phyloP scores from a whole-genome alignment of 2,329 filamentous ascomycete species.

The Fusarium sp. region DNA sequence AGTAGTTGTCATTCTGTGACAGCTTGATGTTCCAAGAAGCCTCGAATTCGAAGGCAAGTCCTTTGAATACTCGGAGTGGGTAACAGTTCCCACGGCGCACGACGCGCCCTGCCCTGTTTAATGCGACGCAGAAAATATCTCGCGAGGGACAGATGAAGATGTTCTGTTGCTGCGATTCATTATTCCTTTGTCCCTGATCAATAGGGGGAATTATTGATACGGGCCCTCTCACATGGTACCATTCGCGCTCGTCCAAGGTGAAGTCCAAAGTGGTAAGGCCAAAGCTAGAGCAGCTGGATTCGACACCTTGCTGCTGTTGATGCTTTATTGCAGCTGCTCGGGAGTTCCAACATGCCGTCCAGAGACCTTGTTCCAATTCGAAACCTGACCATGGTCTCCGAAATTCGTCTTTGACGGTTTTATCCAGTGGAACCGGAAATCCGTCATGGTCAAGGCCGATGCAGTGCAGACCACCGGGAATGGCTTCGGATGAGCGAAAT shows the following conservation, averaged over 20 bases:
- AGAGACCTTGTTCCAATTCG: neutral
- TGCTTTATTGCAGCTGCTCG: neutral
- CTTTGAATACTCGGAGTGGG: fast-evolving
- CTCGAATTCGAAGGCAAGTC: neutral
- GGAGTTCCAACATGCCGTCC: neutral
- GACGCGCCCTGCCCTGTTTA: neutral
- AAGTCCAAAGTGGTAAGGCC: neutral
- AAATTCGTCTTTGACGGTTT: too few relatives aligned
- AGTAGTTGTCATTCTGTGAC: neutral
- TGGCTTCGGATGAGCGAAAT: neutral
- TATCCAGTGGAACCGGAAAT: fast-evolving
- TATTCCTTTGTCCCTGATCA: too few relatives aligned
- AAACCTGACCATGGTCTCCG: neutral
- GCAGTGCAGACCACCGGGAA: neutral
- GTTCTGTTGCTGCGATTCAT: neutral
- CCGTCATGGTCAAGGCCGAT: neutral
- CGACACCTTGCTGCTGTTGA: neutral
- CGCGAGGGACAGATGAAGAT: neutral
- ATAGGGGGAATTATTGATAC: neutral
- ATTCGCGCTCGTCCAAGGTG: neutral
- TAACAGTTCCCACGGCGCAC: fast-evolving
- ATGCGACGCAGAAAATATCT: neutral
- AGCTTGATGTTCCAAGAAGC: neutral
- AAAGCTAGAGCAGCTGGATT: neutral
- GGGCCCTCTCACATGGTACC: neutral